Percentiles rank a stretch among this genome's conserved stretches.
Conservation (phyloP, 192 early-diverging fungal species). For the Chytriomyces sp. region DNA sequence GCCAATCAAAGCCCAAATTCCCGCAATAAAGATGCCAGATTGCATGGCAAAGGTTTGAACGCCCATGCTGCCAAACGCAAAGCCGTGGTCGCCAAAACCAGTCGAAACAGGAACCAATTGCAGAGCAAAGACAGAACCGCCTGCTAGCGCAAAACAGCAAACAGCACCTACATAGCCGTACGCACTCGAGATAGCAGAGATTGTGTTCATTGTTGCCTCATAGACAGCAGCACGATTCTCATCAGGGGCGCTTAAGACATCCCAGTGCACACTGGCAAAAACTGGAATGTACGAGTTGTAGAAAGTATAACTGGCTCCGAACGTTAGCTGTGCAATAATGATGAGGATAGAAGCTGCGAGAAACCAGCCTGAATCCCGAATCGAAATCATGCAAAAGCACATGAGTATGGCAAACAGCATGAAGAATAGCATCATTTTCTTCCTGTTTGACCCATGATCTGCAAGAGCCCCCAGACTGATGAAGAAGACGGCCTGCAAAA, state of each 20-base stretch:
- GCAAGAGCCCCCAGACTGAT: slow-evolving; percentile 40
- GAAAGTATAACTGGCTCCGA: slow-evolving; percentile 17
- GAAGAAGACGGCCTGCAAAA: slow-evolving; percentile 36
- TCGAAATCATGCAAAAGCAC: slow-evolving; percentile 5
- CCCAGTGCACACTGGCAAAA: slow-evolving; percentile 19
- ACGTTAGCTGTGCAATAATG: slow-evolving; percentile 13
- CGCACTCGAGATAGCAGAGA: slow-evolving; percentile 6
- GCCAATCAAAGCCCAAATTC: slow-evolving; percentile 8
- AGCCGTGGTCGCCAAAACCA: slow-evolving; percentile 17
- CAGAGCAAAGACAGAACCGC: slow-evolving; percentile 12
- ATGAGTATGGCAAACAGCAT: not conserved
- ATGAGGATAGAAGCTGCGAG: not conserved
- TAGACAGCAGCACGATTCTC: not conserved
- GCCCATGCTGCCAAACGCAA: not conserved
- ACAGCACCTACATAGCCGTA: slow-evolving; percentile 26
- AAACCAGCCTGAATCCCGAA: slow-evolving; percentile 17
- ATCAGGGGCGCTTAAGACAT: slow-evolving; percentile 9
- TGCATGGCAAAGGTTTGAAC: slow-evolving; percentile 22
- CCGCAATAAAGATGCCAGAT: slow-evolving; percentile 17
- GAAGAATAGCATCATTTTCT: slow-evolving; percentile 33
- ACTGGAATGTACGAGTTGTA: slow-evolving; percentile 31
- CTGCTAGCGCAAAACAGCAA: slow-evolving; percentile 22
- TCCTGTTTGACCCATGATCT: slow-evolving; percentile 33
- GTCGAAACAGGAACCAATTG: slow-evolving; percentile 13
- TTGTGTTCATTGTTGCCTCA: slow-evolving; percentile 21